Percentiles rank a stretch among this genome's conserved stretches.
Conservation (phyloP, 257 asterid genomes). For the Plectranthus barbatus region DNA sequence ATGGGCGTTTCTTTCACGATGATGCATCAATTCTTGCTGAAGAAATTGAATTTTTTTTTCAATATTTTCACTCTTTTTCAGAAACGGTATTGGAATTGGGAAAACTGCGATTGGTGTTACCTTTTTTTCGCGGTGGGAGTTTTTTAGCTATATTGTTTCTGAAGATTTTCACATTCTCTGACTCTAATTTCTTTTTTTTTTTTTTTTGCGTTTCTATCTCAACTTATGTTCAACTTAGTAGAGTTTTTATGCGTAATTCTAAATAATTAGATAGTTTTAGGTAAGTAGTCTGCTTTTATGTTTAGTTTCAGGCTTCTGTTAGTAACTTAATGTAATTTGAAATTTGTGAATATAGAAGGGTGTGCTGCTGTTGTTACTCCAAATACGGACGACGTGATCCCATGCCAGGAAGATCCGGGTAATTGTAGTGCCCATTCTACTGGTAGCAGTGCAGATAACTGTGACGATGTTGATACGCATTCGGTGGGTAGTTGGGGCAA, state of each 20-base stretch:
- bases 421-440: conserved; percentile 36
- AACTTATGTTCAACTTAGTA: neutral
- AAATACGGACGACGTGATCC: conserved; percentile 16
- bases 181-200: neutral
- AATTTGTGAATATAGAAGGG: conserved; percentile 22
- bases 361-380: conserved; percentile 24
- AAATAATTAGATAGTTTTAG: neutral
- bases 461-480: conserved; percentile 49
- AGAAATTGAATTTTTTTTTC: neutral
- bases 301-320: neutral
- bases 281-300: neutral
- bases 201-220: neutral
- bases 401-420: conserved; percentile 27
- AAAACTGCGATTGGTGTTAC: neutral
- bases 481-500: conserved; percentile 75
- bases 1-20: neutral
- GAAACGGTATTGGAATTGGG: neutral
- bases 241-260: neutral
- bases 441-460: conserved; percentile 34
- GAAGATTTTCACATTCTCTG: neutral
- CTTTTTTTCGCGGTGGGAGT: neutral
- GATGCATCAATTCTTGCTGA: neutral
- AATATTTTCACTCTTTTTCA: no score
- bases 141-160: neutral
- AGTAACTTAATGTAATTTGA: conserved; percentile 4